phyloP scores from a whole-genome alignment of 768 basidiomycete genomes.

The Termitomyces sp. region DNA sequence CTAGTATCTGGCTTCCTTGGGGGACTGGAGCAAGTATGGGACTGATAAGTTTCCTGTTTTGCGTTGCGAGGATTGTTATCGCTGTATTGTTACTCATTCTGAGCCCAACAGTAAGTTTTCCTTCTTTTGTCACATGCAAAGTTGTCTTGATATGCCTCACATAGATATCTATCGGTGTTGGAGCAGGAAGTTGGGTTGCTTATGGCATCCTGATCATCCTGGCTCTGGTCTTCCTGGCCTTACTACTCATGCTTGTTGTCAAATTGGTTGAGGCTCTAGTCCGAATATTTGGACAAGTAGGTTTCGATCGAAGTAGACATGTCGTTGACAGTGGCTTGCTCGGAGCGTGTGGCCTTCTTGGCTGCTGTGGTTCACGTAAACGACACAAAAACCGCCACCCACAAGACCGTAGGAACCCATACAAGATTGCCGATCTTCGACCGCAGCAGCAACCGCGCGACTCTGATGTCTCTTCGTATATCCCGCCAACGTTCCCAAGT shows the following conservation, averaged over 20 bases:
- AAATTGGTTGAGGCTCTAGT: conserved; percentile 84
- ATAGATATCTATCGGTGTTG: conserved; percentile 80
- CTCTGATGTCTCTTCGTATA: conserved; percentile 50
- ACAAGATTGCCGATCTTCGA: conserved; percentile 16
- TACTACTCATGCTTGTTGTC: conserved; percentile 75
- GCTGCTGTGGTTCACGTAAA: conserved; percentile 56
- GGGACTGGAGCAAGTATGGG: conserved; percentile 97
- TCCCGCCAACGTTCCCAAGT: conserved; percentile 37
- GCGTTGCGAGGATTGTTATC: conserved; percentile 85
- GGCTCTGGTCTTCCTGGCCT: conserved; percentile 78
- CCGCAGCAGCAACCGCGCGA: conserved; percentile 21
- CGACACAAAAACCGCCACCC: conserved; percentile 26
- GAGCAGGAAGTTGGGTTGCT: conserved; percentile 88
- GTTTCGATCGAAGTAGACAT: conserved; percentile 82
- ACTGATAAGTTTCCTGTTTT: conserved; percentile 89
- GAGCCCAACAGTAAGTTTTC: conserved; percentile 71
- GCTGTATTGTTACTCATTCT: conserved; percentile 90
- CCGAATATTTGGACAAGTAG: conserved; percentile 70
- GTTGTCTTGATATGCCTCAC: conserved; percentile 9
- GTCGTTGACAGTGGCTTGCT: conserved; percentile 84
- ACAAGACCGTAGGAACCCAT: conserved; percentile 13
- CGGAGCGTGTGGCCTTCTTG: conserved; percentile 73
- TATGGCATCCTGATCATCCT: conserved; percentile 89
- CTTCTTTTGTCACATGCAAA: conserved; percentile 6
- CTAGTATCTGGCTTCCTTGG: conserved; percentile 96